Evolutionary conservation across 768 basidiomycete species (phyloP), one percentile per base, ranked within the genome.

Genomic region (Chalciporus pseudorubinellus): DNA sequence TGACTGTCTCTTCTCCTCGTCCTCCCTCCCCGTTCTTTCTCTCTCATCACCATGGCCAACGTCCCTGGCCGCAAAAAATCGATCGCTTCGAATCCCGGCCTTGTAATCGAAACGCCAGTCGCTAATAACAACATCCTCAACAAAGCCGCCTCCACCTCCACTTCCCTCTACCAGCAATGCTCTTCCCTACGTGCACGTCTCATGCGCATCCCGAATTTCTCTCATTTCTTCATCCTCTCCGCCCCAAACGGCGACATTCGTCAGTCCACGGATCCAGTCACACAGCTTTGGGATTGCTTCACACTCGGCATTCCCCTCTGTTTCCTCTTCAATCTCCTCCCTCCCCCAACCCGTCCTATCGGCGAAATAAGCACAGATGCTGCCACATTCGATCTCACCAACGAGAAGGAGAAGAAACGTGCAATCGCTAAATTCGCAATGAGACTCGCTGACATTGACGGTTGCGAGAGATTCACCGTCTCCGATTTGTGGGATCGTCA

Each of bases 321-420:
- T 74, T 97, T 89, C 75, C 84, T 99, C 61, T 95, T 92, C 78
- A 95, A 99, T 73, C 84, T 89, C 68, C 84, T 98, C 50, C 87
- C 87, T 34, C 63, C 66, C 3, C 69, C 74, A 14, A 61, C 67
- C 19, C 60, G 56, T 13, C 74, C 70, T 33, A 77, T 75, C 64
- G 78, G 80, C 56, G 63, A 67, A 21, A 82, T 91, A 48, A 77
- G 83, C 61, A 89, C 86, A 46, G 82, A 84, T 63, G 77, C 81
- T 28, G 76, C 79, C 9, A 72, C 80, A 40, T 84, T 83, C 55
- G 87, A 89, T 22, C 68, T 76, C 46, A 79, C 83, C 48, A 85
- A 87, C 44, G 92, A 95, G 70, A 87, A 87, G 56, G 82, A 81
- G 44, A 91, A 88, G 79, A 95, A 98, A 73, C 86, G 84, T 56